Evolutionary conservation across 164 flowering plant genomes (phyloP).

Genomic region (Tetracentron sinense): DNA sequence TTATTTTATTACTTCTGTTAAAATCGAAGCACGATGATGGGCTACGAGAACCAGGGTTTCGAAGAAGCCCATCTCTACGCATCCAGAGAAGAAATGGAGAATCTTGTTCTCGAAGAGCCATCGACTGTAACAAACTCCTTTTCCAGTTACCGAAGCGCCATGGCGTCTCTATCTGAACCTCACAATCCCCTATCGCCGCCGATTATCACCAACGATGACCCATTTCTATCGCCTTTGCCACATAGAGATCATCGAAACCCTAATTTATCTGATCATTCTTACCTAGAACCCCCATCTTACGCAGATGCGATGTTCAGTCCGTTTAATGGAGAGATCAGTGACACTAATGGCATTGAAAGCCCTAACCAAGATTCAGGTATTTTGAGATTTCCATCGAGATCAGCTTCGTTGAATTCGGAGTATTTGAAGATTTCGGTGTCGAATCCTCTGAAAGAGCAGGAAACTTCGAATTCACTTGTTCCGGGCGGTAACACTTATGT

Average conservation of each 20-base stretch:
- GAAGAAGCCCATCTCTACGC: constrained; percentile 28
- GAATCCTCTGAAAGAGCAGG: constrained; percentile 76
- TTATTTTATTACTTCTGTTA: no score
- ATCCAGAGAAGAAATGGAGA: constrained; percentile 66
- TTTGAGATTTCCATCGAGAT: constrained; percentile 21
- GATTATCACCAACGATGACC: constrained; percentile 34
- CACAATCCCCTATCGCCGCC: constrained; percentile 40
- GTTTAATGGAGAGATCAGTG: constrained; percentile 13
- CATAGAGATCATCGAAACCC: constrained; percentile 18
- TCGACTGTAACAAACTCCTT: constrained; percentile 20
- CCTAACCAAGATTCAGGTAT: constrained; percentile 13
- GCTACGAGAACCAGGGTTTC: constrained; percentile 47
- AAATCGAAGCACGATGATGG: no score
- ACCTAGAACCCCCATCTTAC: constrained; percentile 44
- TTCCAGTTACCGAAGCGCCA: background rate
- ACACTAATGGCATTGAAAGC: constrained; percentile 29
- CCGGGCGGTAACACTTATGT: constrained; percentile 67
- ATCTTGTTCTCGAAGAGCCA: constrained; percentile 50
- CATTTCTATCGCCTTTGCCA: constrained; percentile 25
- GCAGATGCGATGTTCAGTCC: no score
- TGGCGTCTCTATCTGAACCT: constrained; percentile 31
- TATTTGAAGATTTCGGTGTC: constrained; percentile 69
- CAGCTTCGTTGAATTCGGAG: constrained; percentile 33
- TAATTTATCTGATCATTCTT: constrained; percentile 17
- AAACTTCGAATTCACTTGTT: constrained; percentile 58